Base-by-base conservation (phyloP, 2,329 filamentous ascomycete genomes). In the Verticillium tricorpus region DNA sequence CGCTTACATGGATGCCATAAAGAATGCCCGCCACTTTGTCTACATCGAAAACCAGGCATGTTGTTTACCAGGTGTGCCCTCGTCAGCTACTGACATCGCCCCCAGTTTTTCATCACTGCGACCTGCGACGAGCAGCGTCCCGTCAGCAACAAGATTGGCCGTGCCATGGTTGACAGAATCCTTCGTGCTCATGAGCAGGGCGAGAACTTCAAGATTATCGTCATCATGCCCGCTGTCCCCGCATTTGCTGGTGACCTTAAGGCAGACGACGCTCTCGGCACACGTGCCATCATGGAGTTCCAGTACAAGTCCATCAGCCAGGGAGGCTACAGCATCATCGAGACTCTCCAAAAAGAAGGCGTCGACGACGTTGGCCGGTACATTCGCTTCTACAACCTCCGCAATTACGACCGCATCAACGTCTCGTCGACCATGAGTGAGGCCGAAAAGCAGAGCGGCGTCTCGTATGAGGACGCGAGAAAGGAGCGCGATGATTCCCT, bases 281-380 rank as follows among this genome's bases (percentile, higher is more conserved):
- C 91, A 0, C 82, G 92, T 39, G 92, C 91, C 5, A 94, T 96
- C 69, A 93, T 95, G 89, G 91, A 95, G 72, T 94, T 90, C 73
- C 91, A 95, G 71, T 94, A 95, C 76, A 82, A 86, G 69, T 89
- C 86, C 59, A 95, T 95, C 76, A 90, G 86, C 73, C 86, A 91
- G 39, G 90, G 90, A 35, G 90, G 89, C 2, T 78, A 91, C 72
- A 90, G 87, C 62, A 95, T 96, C 71, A 88, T 93, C 70, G 90
- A 93, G 72, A 81, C 81, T 56, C 82, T 93, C 59, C 79, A 83
- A 60, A 82, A 84, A 35, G 90, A 90, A 3, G 91, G 91, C 9
- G 82, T 93, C 58, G 82, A 77, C 1, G 80, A 94, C 69, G 89
- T 90, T 1, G 79, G 82, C 69, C 78, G 87, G 54, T 95, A 93